Evolutionary conservation across 2,329 filamentous ascomycete genomes (phyloP).

Genomic region (Allantophomopsis lycopodina): DNA sequence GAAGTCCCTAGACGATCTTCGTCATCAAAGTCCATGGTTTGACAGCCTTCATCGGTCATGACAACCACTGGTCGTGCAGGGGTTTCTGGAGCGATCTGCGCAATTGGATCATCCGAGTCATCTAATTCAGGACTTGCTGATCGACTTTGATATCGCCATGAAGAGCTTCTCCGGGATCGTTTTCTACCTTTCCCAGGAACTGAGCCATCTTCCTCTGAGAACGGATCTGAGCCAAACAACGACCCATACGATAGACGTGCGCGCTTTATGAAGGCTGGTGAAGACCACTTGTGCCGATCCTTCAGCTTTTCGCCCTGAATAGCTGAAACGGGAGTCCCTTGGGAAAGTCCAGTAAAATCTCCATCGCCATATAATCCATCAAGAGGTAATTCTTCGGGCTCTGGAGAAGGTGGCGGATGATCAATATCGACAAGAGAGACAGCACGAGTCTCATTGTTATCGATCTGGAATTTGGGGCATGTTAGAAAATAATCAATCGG

Average conservation of each 20-base stretch:
- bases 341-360: background rate
- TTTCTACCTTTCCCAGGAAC: constrained; percentile 51
- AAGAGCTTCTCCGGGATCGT: constrained; percentile 47
- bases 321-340: constrained; percentile 5
- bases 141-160: constrained; percentile 63
- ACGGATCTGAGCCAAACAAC: constrained; percentile 52
- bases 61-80: constrained; percentile 10
- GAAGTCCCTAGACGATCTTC: too few species aligned
- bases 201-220: constrained; percentile 51
- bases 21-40: constrained; percentile 13
- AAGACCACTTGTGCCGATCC: constrained; percentile 44
- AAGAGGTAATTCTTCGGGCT: constrained; percentile 3
- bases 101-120: constrained; percentile 5
- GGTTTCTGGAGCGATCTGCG: constrained; percentile 4
- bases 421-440: constrained; percentile 39
- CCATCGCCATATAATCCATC: too few species aligned
- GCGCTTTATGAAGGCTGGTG: constrained; percentile 69
- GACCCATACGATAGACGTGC: constrained; percentile 56
- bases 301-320: constrained; percentile 21
- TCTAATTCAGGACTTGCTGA: constrained; percentile 51
- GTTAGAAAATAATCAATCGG: constrained; percentile 7
- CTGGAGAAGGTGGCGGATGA: constrained; percentile 17
- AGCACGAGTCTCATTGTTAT: constrained; percentile 30
- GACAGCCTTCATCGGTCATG: constrained; percentile 24
- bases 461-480: constrained; percentile 23